Conservation (phyloP, 805 yeast genomes). For the Spathaspora boniae region DNA sequence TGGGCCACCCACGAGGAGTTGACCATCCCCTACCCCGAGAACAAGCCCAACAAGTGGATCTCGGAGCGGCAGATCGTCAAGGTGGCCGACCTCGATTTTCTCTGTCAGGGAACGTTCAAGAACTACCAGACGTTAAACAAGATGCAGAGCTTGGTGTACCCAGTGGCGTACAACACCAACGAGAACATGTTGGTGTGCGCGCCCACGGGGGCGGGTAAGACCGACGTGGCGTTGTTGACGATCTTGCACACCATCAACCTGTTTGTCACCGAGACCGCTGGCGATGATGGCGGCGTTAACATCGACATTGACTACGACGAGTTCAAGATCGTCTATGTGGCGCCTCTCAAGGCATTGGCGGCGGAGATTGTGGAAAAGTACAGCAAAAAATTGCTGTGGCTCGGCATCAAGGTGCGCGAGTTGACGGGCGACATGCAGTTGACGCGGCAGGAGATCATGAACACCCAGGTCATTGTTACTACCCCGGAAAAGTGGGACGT, state of each 20-base stretch:
- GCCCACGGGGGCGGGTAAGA: slow-evolving; percentile 97
- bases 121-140: slow-evolving; percentile 75
- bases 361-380: slow-evolving; percentile 95
- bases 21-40: slow-evolving; percentile 71
- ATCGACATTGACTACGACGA: slow-evolving; percentile 73
- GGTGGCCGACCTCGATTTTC: slow-evolving; percentile 62
- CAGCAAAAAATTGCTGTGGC: slow-evolving; percentile 71
- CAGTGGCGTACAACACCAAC: slow-evolving; percentile 88
- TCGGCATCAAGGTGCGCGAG: slow-evolving; percentile 84
- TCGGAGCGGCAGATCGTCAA: slow-evolving; percentile 47
- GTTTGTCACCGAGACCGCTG: slow-evolving; percentile 53
- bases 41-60: slow-evolving; percentile 40
- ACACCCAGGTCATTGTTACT: slow-evolving; percentile 81
- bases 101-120: slow-evolving; percentile 82
- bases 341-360: slow-evolving; percentile 93
- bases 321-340: slow-evolving; percentile 86
- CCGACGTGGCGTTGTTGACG: slow-evolving; percentile 84
- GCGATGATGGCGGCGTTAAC: slow-evolving; percentile 41
- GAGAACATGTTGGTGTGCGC: slow-evolving; percentile 97
- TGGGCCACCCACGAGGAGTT: slow-evolving; percentile 74
- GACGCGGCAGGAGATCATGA: slow-evolving; percentile 69
- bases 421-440: slow-evolving; percentile 87
- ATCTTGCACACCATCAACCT: slow-evolving; percentile 78
- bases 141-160: slow-evolving; percentile 87
- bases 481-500: slow-evolving; percentile 99